phyloP scores from a whole-genome alignment of 2,329 filamentous ascomycete species.

The Cytospora mali region DNA sequence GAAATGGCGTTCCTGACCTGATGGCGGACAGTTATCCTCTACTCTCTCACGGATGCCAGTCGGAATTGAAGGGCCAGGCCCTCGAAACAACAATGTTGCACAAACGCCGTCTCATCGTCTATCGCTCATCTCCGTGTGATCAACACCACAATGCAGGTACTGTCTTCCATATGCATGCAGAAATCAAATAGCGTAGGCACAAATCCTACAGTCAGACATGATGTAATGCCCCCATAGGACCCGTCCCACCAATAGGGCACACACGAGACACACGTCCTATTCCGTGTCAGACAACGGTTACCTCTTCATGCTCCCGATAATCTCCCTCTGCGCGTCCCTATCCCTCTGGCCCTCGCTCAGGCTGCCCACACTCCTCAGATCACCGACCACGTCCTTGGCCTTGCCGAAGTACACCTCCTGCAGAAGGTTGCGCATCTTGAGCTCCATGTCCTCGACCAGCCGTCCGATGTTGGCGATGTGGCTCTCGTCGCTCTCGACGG shows the following conservation, averaged over 20 bases:
- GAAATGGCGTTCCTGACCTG: not conserved
- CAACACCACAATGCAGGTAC: conserved; percentile 12
- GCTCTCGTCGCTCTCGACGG: conserved; percentile 85
- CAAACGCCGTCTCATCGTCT: conserved; percentile 21
- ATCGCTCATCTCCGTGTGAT: conserved; percentile 24
- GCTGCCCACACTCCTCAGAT: conserved; percentile 82
- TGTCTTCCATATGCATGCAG: conserved; percentile 13
- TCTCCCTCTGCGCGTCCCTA: conserved; percentile 81
- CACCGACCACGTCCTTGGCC: conserved; percentile 96
- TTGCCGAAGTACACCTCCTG: conserved; percentile 99
- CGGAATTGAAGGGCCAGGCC: not conserved
- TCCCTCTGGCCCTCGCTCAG: conserved; percentile 85
- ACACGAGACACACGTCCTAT: not conserved
- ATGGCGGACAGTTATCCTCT: not conserved
- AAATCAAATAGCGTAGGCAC: not conserved
- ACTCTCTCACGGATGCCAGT: not conserved
- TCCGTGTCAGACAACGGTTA: conserved; percentile 29
- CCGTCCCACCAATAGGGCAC: not conserved
- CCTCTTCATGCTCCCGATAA: conserved; percentile 69
- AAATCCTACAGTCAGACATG: conserved; percentile 18
- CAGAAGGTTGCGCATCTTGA: conserved; percentile 97
- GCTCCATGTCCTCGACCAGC: conserved; percentile 98
- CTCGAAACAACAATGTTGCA: conserved; percentile 18
- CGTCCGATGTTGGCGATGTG: conserved; percentile 95
- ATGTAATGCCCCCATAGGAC: not conserved